These are phyloP conservation scores for Cryptococcus sp. DNA, from an alignment of 1,284 basidiomycete genomes.

Conservation along the genomic window DNA sequence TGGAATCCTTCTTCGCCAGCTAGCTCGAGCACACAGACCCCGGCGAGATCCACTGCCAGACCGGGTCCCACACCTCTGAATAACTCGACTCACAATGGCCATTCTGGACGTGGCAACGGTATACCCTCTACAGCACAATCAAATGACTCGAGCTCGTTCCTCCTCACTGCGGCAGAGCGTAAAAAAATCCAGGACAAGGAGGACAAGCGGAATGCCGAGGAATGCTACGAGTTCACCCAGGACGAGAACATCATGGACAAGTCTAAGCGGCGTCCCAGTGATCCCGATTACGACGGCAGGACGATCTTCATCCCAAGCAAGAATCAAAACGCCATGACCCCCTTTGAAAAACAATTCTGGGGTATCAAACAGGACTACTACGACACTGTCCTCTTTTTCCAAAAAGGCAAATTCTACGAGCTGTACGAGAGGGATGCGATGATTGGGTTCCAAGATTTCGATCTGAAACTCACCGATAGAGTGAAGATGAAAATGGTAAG, in stretches of 20 bases:
- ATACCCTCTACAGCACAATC: neutral
- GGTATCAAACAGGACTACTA: slow-evolving; percentile 95
- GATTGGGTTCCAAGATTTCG: slow-evolving; percentile 87
- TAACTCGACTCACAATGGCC: neutral
- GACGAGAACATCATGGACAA: slow-evolving; percentile 61
- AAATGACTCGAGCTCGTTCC: slow-evolving; percentile 52
- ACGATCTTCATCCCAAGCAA: slow-evolving; percentile 79
- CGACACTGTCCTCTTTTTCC: slow-evolving; percentile 95
- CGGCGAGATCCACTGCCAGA: neutral
- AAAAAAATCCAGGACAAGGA: slow-evolving; percentile 73
- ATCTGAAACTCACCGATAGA: slow-evolving; percentile 67
- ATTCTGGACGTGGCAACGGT: neutral
- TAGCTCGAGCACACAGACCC: neutral
- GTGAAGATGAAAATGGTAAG: slow-evolving; percentile 98
- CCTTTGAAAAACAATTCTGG: slow-evolving; percentile 93
- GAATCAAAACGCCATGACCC: slow-evolving; percentile 84
- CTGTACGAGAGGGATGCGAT: slow-evolving; percentile 93
- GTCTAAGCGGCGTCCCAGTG: slow-evolving; percentile 70
- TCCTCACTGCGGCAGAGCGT: slow-evolving; percentile 85
- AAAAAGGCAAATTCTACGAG: slow-evolving; percentile 66
- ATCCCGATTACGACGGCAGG: slow-evolving; percentile 89
- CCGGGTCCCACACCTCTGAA: neutral
- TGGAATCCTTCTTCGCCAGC: slow-evolving; percentile 12
- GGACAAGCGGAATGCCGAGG: slow-evolving; percentile 77
- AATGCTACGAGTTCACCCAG: slow-evolving; percentile 78